Percentiles rank a stretch among this genome's conserved stretches.
Conservation (phyloP, 495 filamentous ascomycete species). For the Penicillium robsamsonii region DNA sequence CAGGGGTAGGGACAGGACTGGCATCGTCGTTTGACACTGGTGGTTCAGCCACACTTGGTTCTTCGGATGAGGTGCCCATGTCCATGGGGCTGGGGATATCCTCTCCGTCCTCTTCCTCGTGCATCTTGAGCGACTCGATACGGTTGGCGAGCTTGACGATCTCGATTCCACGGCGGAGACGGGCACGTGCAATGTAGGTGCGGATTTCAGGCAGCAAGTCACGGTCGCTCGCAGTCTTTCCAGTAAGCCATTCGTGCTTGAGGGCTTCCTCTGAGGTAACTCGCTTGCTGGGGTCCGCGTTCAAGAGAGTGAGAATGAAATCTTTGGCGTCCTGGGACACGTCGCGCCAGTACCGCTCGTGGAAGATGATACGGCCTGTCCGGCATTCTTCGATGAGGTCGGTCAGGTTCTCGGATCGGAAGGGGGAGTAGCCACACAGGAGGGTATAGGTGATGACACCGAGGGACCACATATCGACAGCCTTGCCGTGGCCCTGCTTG, state of each 20-base stretch:
- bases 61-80: constrained; percentile 32
- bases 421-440: constrained; percentile 98
- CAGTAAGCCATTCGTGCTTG: constrained; percentile 84
- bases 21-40: constrained; percentile 12
- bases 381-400: constrained; percentile 96
- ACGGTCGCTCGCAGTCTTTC: constrained; percentile 86
- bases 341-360: constrained; percentile 98
- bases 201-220: constrained; percentile 97
- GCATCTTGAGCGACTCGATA: constrained; percentile 94
- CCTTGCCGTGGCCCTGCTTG: constrained; percentile 94
- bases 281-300: constrained; percentile 73
- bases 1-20: constrained; percentile 7
- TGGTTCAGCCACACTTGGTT: constrained; percentile 8
- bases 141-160: constrained; percentile 95
- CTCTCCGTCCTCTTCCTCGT: constrained; percentile 85
- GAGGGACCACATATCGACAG: constrained; percentile 99
- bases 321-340: constrained; percentile 94
- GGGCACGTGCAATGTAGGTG: constrained; percentile 86
- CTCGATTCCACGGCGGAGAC: constrained; percentile 90
- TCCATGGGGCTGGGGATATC: constrained; percentile 61
- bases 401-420: constrained; percentile 88
- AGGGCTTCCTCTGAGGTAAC: constrained; percentile 81
- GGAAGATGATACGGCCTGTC: constrained; percentile 86
- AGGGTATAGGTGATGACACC: constrained; percentile 99
- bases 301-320: constrained; percentile 82